Percentiles rank a stretch among this genome's conserved stretches.
Conservation (phyloP, 352 stramenopile species). For the Phytophthora cactorum region DNA sequence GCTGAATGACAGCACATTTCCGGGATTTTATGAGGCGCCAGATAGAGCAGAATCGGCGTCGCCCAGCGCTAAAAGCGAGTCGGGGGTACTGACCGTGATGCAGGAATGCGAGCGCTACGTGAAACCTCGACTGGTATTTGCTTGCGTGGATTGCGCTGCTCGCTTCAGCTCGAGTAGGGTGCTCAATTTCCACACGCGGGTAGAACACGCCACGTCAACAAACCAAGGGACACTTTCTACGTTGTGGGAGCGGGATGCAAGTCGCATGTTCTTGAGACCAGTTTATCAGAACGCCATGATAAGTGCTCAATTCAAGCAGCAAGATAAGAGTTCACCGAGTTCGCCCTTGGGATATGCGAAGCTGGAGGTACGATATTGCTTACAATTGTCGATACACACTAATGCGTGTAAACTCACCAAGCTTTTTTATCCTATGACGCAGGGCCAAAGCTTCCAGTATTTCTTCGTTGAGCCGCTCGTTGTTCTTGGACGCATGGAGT, state of each 20-base stretch:
- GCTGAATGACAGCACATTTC: slow-evolving; percentile 30
- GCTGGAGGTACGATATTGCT: slow-evolving; percentile 53
- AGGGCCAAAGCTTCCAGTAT: slow-evolving; percentile 68
- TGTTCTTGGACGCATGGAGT: slow-evolving; percentile 67
- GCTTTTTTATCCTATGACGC: slow-evolving; percentile 7
- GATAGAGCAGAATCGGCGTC: slow-evolving; percentile 32
- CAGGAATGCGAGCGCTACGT: slow-evolving; percentile 70
- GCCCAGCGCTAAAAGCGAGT: slow-evolving; percentile 17
- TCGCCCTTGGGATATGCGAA: slow-evolving; percentile 75
- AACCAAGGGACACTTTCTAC: slow-evolving; percentile 5
- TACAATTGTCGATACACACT: background rate
- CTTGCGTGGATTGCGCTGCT: slow-evolving; percentile 49
- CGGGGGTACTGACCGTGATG: slow-evolving; percentile 41
- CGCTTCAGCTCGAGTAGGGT: slow-evolving; percentile 62
- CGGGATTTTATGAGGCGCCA: slow-evolving; percentile 38
- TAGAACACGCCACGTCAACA: slow-evolving; percentile 40
- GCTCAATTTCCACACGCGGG: slow-evolving; percentile 55
- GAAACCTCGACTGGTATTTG: slow-evolving; percentile 56
- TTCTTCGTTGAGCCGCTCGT: slow-evolving; percentile 73
- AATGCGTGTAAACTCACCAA: slow-evolving; percentile 13
- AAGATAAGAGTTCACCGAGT: slow-evolving; percentile 24
- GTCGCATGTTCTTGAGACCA: slow-evolving; percentile 47
- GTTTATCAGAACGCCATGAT: slow-evolving; percentile 57
- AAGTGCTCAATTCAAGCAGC: slow-evolving; percentile 42
- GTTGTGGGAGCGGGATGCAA: slow-evolving; percentile 46